Conservation (phyloP, 2,329 filamentous ascomycete genomes). For the Botrytis fabae region DNA sequence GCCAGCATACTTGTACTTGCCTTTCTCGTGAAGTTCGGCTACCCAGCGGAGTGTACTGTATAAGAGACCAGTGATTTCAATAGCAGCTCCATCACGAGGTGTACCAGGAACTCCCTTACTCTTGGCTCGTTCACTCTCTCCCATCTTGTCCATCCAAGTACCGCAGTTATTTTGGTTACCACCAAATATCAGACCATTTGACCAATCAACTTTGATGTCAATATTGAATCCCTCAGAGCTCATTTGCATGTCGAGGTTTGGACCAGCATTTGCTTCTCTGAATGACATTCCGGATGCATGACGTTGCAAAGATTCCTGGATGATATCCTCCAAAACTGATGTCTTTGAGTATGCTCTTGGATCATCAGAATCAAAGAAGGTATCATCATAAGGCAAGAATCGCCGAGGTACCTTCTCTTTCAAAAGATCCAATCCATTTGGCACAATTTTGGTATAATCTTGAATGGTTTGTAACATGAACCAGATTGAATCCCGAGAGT, state of each 20-base stretch:
- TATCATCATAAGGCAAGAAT: constrained; percentile 94
- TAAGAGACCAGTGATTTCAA: constrained; percentile 91
- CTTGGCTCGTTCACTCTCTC: constrained; percentile 87
- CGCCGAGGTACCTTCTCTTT: constrained; percentile 76
- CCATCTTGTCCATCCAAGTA: constrained; percentile 99
- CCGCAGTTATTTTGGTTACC: constrained; percentile 94
- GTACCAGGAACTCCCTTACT: constrained; percentile 94
- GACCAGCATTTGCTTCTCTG: constrained; percentile 90
- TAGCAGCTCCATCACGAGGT: constrained; percentile 90
- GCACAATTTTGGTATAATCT: constrained; percentile 82
- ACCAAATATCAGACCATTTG: constrained; percentile 86
- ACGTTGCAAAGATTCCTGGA: constrained; percentile 89
- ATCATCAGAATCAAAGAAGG: constrained; percentile 84
- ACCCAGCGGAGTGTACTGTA: constrained; percentile 91
- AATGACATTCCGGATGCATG: constrained; percentile 91
- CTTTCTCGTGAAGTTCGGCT: constrained; percentile 62
- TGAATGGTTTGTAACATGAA: constrained; percentile 97
- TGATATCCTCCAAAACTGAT: constrained; percentile 82
- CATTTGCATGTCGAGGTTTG: constrained; percentile 90
- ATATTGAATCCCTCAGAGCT: constrained; percentile 88
- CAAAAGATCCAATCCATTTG: constrained; percentile 72
- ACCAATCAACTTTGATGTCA: constrained; percentile 87
- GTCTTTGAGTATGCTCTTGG: constrained; percentile 79
- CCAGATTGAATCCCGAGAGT: constrained; percentile 95
- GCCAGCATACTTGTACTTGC: constrained; percentile 70